Evolutionary conservation across 2,329 filamentous ascomycete species (phyloP), one percentile per base, ranked within the genome.

Genomic region (Leptographium galeiforme): DNA sequence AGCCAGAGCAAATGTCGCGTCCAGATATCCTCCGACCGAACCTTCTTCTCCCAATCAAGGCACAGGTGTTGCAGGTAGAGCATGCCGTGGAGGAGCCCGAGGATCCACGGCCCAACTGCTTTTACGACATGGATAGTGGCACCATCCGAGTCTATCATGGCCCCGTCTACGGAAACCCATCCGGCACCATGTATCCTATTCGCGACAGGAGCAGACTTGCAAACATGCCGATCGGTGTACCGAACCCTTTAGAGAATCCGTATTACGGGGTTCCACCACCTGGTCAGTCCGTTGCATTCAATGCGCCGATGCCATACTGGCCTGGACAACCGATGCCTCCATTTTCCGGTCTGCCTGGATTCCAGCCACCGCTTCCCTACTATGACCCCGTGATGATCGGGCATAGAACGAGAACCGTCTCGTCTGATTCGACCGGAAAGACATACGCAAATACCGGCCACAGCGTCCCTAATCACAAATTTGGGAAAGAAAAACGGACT

Each of bases 41-140:
- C 46, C 67, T 74, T 50, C 66, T 81, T 45, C 65, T 74, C 58
- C 73, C 75, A 2, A 65, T 72, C 43, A 68, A 69, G 32, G 68
- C 74, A 32, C 69, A 76, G 48, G 70, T 78, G 18, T 62, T 81
- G 38, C 71, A 78, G 52, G 70, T 78, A 2, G 78, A 82, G 60
- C 74, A 79, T 56, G 69, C 77, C 2, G 64, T 81, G 19, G 77
- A 81, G 58, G 66, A 64, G 1, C 66, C 68, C 4, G 66, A 72
- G 45, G 78, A 81, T 57, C 78, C 78, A 10, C 68, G 70, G 2
- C 79, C 78, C 13, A 83, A 82, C 59, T 76, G 79, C 44, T 82
- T 77, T 60, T 76, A 74, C 59, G 78, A 82, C 59, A 61, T 67
- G n/a, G 67, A 70, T 47, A 69, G 72, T 57, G 73, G 76, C 36